phyloP scores from a whole-genome alignment of 345 rosid genomes.

The Lagerstroemia speciosa region DNA sequence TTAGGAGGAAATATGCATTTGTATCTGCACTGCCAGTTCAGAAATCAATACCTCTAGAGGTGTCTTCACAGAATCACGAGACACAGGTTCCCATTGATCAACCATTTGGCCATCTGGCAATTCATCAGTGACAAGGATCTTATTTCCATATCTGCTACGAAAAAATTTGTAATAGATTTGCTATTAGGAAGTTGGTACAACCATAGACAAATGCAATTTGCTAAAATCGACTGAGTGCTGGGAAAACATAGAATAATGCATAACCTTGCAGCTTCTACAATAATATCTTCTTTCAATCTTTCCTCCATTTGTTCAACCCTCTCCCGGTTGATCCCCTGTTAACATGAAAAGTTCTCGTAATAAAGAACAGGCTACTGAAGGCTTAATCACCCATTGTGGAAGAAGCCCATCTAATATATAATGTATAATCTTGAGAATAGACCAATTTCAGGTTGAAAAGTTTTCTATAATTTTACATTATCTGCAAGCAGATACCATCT shows the following conservation, averaged over 20 bases:
- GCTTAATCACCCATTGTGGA: background rate
- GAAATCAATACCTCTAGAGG: constrained; percentile 59
- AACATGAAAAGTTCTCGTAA: background rate
- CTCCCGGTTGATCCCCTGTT: constrained; percentile 78
- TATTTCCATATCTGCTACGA: constrained; percentile 78
- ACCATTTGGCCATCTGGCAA: constrained; percentile 98
- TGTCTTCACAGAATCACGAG: constrained; percentile 78
- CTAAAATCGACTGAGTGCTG: background rate
- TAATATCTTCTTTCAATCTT: constrained; percentile 80
- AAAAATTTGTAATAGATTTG: constrained; percentile 18
- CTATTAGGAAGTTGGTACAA: constrained; percentile 12
- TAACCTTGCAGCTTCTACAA: constrained; percentile 86
- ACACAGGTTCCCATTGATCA: constrained; percentile 97
- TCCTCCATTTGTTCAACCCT: constrained; percentile 97
- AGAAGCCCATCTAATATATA: background rate
- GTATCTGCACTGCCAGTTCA: background rate
- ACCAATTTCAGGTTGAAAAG: background rate
- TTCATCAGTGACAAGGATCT: constrained; percentile 98
- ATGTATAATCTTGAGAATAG: background rate
- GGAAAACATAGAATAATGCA: constrained; percentile 1
- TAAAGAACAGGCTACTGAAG: background rate
- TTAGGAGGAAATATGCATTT: constrained; percentile 7
- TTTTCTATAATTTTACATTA: background rate
- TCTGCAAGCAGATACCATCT: background rate
- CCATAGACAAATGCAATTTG: background rate